These are phyloP conservation scores for Rutstroemia sp. DNA, from an alignment of 2,329 filamentous ascomycete genomes.

Conservation along the genomic window DNA sequence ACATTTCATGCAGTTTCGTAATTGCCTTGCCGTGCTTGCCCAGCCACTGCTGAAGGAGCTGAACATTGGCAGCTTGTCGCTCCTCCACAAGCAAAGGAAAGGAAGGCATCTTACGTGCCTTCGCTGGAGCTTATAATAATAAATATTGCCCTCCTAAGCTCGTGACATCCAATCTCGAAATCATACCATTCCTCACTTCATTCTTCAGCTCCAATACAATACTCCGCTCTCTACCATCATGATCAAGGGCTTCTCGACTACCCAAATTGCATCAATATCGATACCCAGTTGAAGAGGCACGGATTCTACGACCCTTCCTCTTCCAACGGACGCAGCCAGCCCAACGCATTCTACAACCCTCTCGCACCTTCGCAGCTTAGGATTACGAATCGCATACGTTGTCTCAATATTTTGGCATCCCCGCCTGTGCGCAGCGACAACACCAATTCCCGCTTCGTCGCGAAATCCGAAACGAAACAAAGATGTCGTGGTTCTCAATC, in stretches of 20 bases:
- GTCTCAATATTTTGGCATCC: background rate
- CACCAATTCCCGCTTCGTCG: no score
- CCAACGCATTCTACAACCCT: background rate
- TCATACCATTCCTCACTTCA: slow-evolving; percentile 5
- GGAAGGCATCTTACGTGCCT: background rate
- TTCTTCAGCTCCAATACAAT: background rate
- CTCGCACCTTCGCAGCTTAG: background rate
- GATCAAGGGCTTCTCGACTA: background rate
- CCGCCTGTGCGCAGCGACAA: no score
- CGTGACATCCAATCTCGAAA: background rate
- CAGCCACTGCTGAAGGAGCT: background rate
- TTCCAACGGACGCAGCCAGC: background rate
- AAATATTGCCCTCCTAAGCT: background rate
- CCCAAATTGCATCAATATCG: background rate
- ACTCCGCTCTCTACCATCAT: background rate
- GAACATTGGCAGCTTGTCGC: background rate
- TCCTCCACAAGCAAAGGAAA: no score
- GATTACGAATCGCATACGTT: background rate
- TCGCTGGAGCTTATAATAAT: background rate
- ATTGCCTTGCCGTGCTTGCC: background rate
- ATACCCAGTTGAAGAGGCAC: background rate
- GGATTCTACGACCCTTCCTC: no score
- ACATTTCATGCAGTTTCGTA: background rate
- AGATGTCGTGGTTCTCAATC: slow-evolving; percentile 59
- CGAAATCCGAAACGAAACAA: background rate